Evolutionary conservation across 345 rosid genomes (phyloP), one percentile per base, ranked within the genome.

Genomic region (Hibiscus tridactylites): DNA sequence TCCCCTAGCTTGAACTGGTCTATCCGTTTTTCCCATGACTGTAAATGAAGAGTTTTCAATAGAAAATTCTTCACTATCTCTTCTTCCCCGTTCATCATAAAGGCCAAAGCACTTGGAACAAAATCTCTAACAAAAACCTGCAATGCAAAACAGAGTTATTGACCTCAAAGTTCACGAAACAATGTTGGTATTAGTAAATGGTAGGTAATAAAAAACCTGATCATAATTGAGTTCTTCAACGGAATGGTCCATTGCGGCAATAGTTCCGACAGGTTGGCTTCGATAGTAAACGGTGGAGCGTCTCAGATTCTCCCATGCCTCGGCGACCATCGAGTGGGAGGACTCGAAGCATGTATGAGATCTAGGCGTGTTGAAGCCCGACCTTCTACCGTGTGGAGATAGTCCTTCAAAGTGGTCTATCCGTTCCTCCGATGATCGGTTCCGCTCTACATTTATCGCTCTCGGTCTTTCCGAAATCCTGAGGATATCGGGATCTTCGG

Each of bases 71-170:
- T 92, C 12, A 92, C 97, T 60, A 91, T 87, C 0, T 79, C 92
- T 21, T 89, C 85, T 83, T 91, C 96, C 10, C 97, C 96, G 44
- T 91, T 91, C 96, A 91, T 90, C 57, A 91, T 78, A 71, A 88
- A 91, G 2, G 97, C 96, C 76, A 91, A 49, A 9, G 92, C 97
- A 65, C 96, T 90, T 29, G 97, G 97, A 24, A 91, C 91, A 78
- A 91, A 91, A 79, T 91, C 97, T 53, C 97, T 85, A 21, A 90
- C 87, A 19, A 91, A 91, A 58, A 90, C 93, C 97, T 91, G 72
- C 24, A 21, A 21, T 21, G 15, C 15, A 72, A 68, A 46, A 33
- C 9, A 69, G 28, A 6, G 17, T 65, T 28, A 8, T 26, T 4
- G 29, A 49, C 35, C 70, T 65, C 0, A 26, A 44, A 42, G 46